Evolutionary conservation across 805 yeast species (phyloP).

Genomic region (Kodamaea kakaduensis): DNA sequence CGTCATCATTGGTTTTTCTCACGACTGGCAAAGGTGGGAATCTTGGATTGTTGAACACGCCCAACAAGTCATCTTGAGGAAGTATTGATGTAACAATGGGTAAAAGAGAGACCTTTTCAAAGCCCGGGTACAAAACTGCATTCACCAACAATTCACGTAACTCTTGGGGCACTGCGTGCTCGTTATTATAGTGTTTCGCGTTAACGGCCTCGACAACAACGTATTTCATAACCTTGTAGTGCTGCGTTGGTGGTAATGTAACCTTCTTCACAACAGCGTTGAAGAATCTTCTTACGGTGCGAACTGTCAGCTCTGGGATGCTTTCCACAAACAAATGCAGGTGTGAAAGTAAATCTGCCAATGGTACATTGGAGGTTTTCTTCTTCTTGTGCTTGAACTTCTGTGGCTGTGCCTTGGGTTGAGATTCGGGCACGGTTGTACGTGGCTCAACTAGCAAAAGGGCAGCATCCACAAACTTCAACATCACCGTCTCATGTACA

Average conservation of each 20-base stretch:
- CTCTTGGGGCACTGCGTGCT: conserved; percentile 26
- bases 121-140: conserved; percentile 67
- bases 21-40: conserved; percentile 50
- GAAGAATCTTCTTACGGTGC: conserved; percentile 44
- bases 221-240: conserved; percentile 49
- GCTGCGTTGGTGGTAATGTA: conserved; percentile 57
- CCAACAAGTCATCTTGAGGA: conserved; percentile 46
- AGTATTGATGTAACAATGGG: conserved; percentile 64
- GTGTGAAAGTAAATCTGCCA: conserved; percentile 68
- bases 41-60: conserved; percentile 69
- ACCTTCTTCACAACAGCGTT: conserved; percentile 44
- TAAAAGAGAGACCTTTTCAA: conserved; percentile 57
- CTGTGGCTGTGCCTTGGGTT: conserved; percentile 4
- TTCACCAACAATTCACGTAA: conserved; percentile 41
- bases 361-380: conserved; percentile 41
- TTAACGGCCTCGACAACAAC: conserved; percentile 33
- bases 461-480: conserved; percentile 57
- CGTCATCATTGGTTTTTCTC: conserved; percentile 3
- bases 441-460: conserved; percentile 40
- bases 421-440: conserved; percentile 5
- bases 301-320: conserved; percentile 36
- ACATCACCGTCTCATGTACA: conserved; percentile 48
- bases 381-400: conserved; percentile 40
- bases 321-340: conserved; percentile 48
- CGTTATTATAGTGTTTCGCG: conserved; percentile 21